Evolutionary conservation across 2,329 filamentous ascomycete species (phyloP).

Genomic region (Neofusicoccum sp.): DNA sequence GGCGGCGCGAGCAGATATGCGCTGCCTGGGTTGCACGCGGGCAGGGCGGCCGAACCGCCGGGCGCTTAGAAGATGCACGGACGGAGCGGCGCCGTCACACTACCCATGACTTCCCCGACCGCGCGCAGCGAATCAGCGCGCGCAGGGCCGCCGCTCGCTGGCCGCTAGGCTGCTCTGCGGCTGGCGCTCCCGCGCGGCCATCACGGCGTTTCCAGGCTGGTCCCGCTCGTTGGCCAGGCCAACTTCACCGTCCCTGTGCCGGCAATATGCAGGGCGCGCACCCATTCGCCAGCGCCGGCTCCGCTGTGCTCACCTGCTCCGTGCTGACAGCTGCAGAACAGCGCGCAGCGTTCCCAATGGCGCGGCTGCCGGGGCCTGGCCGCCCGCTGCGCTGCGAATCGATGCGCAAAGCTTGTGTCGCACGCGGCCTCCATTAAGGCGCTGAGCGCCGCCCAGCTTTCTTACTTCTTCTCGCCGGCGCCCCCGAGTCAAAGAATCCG

Average conservation of each 20-base stretch:
- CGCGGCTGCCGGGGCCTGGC: conserved; percentile 4
- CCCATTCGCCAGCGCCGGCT: conserved; percentile 12
- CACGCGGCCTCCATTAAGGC: conserved; percentile 13
- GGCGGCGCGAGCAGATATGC: neutral
- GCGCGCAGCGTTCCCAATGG: conserved; percentile 10
- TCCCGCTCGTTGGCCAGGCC: conserved; percentile 4
- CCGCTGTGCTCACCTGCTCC: conserved; percentile 12
- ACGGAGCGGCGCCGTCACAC: conserved; percentile 10
- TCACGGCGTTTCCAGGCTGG: neutral
- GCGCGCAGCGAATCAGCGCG: neutral
- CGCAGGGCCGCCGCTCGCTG: neutral
- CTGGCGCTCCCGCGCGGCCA: conserved; percentile 12
- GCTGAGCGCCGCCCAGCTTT: conserved; percentile 15
- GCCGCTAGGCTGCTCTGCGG: neutral
- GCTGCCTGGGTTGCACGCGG: conserved; percentile 12
- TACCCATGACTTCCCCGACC: neutral
- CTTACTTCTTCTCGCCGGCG: conserved; percentile 11
- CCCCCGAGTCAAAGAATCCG: conserved; percentile 9
- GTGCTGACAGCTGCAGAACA: conserved; percentile 17
- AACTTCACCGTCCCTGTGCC: conserved; percentile 7
- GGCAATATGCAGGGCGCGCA: conserved; percentile 11
- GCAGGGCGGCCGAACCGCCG: conserved; percentile 6
- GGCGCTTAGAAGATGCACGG: conserved; percentile 16
- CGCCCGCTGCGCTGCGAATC: conserved; percentile 12
- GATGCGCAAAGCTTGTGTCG: conserved; percentile 18